Base-by-base conservation (phyloP, 2,329 filamentous ascomycete species). In the Aspergillus candidus region DNA sequence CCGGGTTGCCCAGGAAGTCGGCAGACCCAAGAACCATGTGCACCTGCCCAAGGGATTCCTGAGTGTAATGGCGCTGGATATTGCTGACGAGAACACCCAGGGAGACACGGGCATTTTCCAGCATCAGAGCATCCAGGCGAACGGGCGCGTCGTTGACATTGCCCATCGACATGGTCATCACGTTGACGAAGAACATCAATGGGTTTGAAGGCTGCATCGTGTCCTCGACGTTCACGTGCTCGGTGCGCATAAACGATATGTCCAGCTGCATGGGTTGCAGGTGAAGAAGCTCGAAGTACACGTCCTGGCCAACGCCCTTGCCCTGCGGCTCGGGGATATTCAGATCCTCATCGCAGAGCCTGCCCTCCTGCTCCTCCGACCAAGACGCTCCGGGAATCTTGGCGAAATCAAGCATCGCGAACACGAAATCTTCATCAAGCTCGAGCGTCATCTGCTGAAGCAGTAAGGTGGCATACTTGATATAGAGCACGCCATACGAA, bases 101-200 rank as follows among this genome's bases (percentile, higher is more conserved):
- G 0, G 93, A 95, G 4, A 98, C 86, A 22, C 93, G 82, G 35
- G 93, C 90, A 57, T 98, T 98, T 67, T 98, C 93, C 17, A 98
- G 72, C 72, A 98, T 86, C 17, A 98, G 73, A 1, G 93, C 88
- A 51, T 97, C 98, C 62, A 98, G 82, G 38, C 88, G 83, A 41
- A 98, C 83, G 0, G 93, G 94, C 6, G 93, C 93, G 67, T 98
- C 94, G 59, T 98, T 98, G 73, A 98, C 88, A 59, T 98, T 98
- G 52, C 93, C 93, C 59, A 98, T 93, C 11, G 93, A 94, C 93
- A 98, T 98, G 1, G 94, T 97, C 74, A 98, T 83, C 54, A 97
- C 88, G 61, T 98, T 97, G 65, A 97, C 83, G 63, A 96, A 90
- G 72, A 97, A 98, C 90, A 97, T 97, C 65, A 98, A 77, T 1